Evolutionary conservation across 1,284 basidiomycete species (phyloP), one percentile per base, ranked within the genome.

Genomic region (Cutaneotrichosporon mucoides): DNA sequence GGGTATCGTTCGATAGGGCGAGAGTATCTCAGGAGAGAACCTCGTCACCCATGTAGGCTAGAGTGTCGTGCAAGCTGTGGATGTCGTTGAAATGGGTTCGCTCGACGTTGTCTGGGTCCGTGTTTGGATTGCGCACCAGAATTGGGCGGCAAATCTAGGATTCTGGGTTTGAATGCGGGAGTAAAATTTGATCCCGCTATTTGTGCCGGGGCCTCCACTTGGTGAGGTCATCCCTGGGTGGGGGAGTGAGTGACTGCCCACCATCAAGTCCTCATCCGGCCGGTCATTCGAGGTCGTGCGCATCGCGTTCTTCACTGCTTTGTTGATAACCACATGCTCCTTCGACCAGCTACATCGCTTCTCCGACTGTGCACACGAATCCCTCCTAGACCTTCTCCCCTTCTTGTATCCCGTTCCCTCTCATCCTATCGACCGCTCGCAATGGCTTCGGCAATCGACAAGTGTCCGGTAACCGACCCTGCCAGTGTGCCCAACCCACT

Each of bases 401-500:
- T 37, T 34, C 40, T 40, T 8, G 24, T 24, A 24, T 24, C 38
- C 36, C 55, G 49, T 15, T 37, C 47, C 34, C 34, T 48, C 38
- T 51, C 60, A 12, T 63, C 57, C 57, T 64, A 24, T 24, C 24
- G 24, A 24, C 24, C 24, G 24, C 24, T 24, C 24, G 42, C 43
- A 36, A 34, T 57, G 24, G 6, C 24, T 24, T 24, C 56, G 10
- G 6, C 51, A 15, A 33, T 46, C 44, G 54, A 59, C 37, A 55
- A 67, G 56, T 61, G 70, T n/a, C 47, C 47, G 7, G 59, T 61
- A 42, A 76, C 73, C 5, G 72, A 75, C 53, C 69, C 69, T 7
- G 52, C 63, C 5, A 60, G 59, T 3, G 63, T 74, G 7, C 47
- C 69, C 52, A 86, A 87, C 68, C 85, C 85, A 12, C 78, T 89